A percentile compares a stretch with the other conserved stretches of the same genome.
Evolutionary conservation across 116 monocot genomes (phyloP).

Genomic region (Iris pallida): DNA sequence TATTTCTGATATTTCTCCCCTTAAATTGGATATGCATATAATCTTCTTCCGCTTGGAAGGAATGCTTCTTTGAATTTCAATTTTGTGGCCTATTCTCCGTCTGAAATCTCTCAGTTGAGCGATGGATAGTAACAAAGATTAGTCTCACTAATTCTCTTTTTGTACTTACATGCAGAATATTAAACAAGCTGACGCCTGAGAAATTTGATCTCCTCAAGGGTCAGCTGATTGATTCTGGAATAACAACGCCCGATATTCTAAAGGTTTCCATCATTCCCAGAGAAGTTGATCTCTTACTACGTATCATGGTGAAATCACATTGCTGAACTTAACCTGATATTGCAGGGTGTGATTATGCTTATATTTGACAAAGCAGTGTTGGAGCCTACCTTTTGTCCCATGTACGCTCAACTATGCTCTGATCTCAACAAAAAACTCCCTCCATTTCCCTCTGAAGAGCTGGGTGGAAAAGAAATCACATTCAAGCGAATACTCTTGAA

Average conservation of each 20-base stretch:
- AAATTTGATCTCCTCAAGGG: slow-evolving; percentile 96
- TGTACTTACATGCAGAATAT: slow-evolving; percentile 46
- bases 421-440: slow-evolving; percentile 71
- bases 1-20: too few relatives aligned
- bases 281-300: background rate
- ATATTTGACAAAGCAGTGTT: slow-evolving; percentile 94
- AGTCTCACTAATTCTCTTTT: too few relatives aligned
- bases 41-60: too few relatives aligned
- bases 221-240: slow-evolving; percentile 80
- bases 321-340: background rate
- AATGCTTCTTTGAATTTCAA: too few relatives aligned
- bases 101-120: too few relatives aligned
- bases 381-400: slow-evolving; percentile 94
- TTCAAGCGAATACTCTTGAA: slow-evolving; percentile 81
- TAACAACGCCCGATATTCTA: slow-evolving; percentile 77
- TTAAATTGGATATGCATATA: too few relatives aligned
- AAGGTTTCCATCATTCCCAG: slow-evolving; percentile 34
- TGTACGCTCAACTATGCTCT: slow-evolving; percentile 82
- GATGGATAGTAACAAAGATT: too few relatives aligned
- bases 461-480: slow-evolving; percentile 72
- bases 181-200: slow-evolving; percentile 95
- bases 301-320: background rate
- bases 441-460: slow-evolving; percentile 61
- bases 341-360: slow-evolving; percentile 71
- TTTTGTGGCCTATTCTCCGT: too few relatives aligned